Base-by-base conservation (phyloP, 2,329 filamentous ascomycete genomes). In the Thielaviopsis euricoi region DNA sequence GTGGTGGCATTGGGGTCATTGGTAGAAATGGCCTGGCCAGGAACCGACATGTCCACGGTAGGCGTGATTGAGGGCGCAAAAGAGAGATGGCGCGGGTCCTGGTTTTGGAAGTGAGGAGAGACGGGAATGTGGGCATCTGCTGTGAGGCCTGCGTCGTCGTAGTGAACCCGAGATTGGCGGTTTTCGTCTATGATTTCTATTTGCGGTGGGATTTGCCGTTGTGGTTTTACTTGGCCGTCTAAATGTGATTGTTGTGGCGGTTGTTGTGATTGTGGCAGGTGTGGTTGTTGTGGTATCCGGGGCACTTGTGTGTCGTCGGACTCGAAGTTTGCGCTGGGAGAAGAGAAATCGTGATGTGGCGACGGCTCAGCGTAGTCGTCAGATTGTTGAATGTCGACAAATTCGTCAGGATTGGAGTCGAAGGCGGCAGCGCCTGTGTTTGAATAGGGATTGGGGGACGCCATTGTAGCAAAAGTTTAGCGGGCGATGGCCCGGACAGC, bases 401-500 rank as follows among this genome's bases (percentile, higher is more conserved):
- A 48, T 3, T 48, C 43, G 43, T 21, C 43, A n/a, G 6, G 21
- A n/a, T 48, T n/a, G n/a, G 43, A 48, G 7, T 19, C 43, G n/a
- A 48, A 48, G 43, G 43, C 43, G 43, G 43, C 43, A 48, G 43
- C 43, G 19, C 43, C 43, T 21, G 43, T 21, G 43, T 21, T 48
- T 19, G 40, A 7, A 23, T 54, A 6, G 21, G 52, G n/a, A 29
- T 60, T 49, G 26, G 50, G 51, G 19, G 50, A 60, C 6, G 58
- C 51, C 58, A 60, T 60, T 5, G 54, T 54, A 54, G 54, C 46
- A 57, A 60, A 40, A 54, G 43, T 55, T 58, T 60, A 60, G 52
- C 59, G 59, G 59, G 59, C 59, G 56, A 50, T 58, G 46, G 56
- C 59, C 59, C 59, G 59, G 33, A 60, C 56, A 60, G 59, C 59